Evolutionary conservation across 371 early-diverging fungal species (phyloP), one percentile per base, ranked within the genome.

Genomic region (Dinochytrium kinnereticum): DNA sequence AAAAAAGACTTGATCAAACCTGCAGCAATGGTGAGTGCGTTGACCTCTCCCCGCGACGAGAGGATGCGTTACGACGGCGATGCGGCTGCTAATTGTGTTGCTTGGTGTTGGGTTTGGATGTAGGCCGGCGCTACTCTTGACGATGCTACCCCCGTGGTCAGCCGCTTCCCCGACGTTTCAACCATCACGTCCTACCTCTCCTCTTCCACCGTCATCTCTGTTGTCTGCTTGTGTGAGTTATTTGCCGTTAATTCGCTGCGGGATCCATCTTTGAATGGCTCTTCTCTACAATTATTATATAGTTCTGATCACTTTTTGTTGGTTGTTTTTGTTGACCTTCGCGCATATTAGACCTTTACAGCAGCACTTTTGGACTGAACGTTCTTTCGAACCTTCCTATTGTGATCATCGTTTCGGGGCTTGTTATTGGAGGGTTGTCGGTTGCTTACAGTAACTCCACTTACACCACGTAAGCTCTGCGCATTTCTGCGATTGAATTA

Each of bases 391-490:
- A 61, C 37, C 24, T 61, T 3, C 61, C 61, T 17, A 61, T 61
- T 24, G 61, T 61, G 7, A 26, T 61, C 36, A 61, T 61, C 24
- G 61, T 61, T 34, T 33, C 34, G 30, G 61, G 36, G 3, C 36
- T 61, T 7, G 26, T 37, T 19, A 36, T 61, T 31, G 36, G 5
- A 13, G 37, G 61, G 2, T 24, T 61, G 3, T 61, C 61, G 34
- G 30, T 61, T 61, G 61, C 61, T 19, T 61, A 61, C 61, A 61
- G 61, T 24, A 61, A 61, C 61, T 61, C 61, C 30, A 61, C 61
- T 15, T 61, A 61, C 61, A 61, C 61, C 36, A 61, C 61, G 61
- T 61, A 61, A 61, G 61, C 26, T 53, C 13, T 53, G 17, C 55
- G n/a, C 26, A 13, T 34, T 10, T 7, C 61, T 61, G 61, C 24